phyloP scores from a whole-genome alignment of 1,139 yeast genomes.

The Kluyveromyces marxianus region DNA sequence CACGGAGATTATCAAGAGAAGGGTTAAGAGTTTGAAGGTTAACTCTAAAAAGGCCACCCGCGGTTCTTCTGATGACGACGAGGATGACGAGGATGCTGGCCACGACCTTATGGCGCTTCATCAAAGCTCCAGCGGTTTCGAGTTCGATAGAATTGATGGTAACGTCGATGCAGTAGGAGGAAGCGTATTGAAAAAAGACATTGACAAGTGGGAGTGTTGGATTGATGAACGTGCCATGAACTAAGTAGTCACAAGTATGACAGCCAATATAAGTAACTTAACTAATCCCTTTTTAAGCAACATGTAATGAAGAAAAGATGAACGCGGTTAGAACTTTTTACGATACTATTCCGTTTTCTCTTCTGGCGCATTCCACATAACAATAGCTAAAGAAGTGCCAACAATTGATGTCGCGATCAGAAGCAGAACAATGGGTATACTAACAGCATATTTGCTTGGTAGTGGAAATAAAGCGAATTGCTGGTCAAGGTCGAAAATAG shows the following conservation, averaged over 20 bases:
- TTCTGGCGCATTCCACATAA: constrained; percentile 12
- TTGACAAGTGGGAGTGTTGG: constrained; percentile 68
- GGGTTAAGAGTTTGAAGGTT: constrained; percentile 21
- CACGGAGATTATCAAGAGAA: constrained; percentile 32
- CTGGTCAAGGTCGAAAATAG: constrained; percentile 25
- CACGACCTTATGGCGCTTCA: constrained; percentile 5
- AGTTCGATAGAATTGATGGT: constrained; percentile 45
- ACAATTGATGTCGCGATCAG: constrained; percentile 21
- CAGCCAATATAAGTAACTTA: background rate
- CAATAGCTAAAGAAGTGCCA: constrained; percentile 23
- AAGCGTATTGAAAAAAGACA: constrained; percentile 50
- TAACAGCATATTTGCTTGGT: constrained; percentile 24
- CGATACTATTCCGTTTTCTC: background rate
- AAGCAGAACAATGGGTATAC: constrained; percentile 24
- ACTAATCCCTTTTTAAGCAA: too few relatives aligned
- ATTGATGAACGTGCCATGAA: constrained; percentile 43
- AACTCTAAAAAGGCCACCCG: constrained; percentile 26
- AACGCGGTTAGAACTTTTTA: background rate
- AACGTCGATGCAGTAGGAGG: constrained; percentile 66
- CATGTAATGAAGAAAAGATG: background rate
- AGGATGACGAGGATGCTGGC: constrained; percentile 58
- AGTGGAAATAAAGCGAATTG: constrained; percentile 22
- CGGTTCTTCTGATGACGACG: constrained; percentile 58
- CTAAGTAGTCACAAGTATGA: background rate
- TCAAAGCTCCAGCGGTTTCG: constrained; percentile 13